Evolutionary conservation across 352 stramenopile genomes (phyloP), one percentile per base, ranked within the genome.

Genomic region (Phytophthora kernoviae): DNA sequence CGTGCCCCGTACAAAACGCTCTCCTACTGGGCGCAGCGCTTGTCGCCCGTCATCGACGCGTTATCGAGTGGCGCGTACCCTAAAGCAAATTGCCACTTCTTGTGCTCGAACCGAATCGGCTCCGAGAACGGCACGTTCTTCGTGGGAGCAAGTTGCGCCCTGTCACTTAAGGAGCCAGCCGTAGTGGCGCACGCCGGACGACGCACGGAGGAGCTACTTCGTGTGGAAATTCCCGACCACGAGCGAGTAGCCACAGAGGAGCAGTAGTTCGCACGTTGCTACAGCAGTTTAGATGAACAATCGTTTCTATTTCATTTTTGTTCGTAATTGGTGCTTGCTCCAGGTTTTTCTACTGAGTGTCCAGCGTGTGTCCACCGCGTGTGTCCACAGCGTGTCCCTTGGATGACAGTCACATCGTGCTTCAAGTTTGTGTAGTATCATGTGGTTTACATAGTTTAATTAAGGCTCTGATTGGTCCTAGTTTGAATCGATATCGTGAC

Each of bases 101-200:
- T 95, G 11, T 89, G 79, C 54, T 79, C 84, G 18, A 95, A 95
- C 65, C 80, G 86, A 49, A 88, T 89, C 42, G 86, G 86, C 26
- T 71, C 54, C 3, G 86, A 95, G 42, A 88, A 89, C 22, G 86
- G 86, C 30, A 92, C 84, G 39, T 83, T 85, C 55, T 95, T 95
- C 63, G 84, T 92, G 15, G 86, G 82, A 47, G 81, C 81, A 17
- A 93, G 84, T 48, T 95, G 86, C 48, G 81, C 70, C 1, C 54
- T 93, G 56, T 90, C 79, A 30, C 72, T 95, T 0, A 73, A 79
- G 15, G 64, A 87, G 52, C 83, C 83, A 12, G 44, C 37, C 46
- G 58, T 95, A 20, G 41, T 95, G 1, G 54, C 57, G 1, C 54
- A 77, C 41, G 80, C 84, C 15, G 71, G 65, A 18, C 75, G 86